Evolutionary conservation across 2,329 filamentous ascomycete genomes (phyloP).

Genomic region (Lecanoromycetidae sp.): DNA sequence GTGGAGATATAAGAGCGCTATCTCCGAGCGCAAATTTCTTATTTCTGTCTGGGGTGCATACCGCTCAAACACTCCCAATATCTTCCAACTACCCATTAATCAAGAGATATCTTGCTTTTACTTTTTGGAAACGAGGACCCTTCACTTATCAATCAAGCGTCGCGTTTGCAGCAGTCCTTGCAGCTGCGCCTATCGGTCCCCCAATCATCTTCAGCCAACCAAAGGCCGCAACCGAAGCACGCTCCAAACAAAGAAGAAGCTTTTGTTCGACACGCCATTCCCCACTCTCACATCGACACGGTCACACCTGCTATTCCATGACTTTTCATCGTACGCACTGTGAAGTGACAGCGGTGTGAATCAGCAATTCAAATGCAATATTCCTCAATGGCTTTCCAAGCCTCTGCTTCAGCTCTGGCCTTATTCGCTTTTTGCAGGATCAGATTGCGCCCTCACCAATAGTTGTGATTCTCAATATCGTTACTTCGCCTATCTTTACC

Average conservation of each 20-base stretch:
- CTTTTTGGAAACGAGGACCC: too few relatives aligned
- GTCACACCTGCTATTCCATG: neutral
- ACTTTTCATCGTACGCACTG: neutral
- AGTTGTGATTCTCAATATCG: neutral
- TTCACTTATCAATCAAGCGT: neutral
- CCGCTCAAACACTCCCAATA: neutral
- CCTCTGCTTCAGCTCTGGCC: neutral
- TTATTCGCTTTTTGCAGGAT: constrained; percentile 9
- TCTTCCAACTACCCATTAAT: too few relatives aligned
- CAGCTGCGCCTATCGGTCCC: neutral
- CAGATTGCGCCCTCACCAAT: constrained; percentile 7
- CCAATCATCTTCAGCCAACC: neutral
- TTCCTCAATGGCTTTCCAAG: constrained; percentile 1
- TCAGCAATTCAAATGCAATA: neutral
- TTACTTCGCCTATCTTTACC: neutral
- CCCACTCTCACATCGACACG: neutral
- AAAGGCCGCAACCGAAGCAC: constrained; percentile 6
- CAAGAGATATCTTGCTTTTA: neutral
- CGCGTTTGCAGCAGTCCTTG: neutral
- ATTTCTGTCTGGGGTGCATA: too few relatives aligned
- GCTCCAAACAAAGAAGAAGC: neutral
- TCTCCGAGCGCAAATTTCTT: too few relatives aligned
- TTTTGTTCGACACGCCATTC: neutral
- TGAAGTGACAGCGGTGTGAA: too few relatives aligned
- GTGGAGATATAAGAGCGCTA: too few relatives aligned